Evolutionary conservation across 2,329 filamentous ascomycete species (phyloP).

Genomic region (Colletotrichum higginsianum): DNA sequence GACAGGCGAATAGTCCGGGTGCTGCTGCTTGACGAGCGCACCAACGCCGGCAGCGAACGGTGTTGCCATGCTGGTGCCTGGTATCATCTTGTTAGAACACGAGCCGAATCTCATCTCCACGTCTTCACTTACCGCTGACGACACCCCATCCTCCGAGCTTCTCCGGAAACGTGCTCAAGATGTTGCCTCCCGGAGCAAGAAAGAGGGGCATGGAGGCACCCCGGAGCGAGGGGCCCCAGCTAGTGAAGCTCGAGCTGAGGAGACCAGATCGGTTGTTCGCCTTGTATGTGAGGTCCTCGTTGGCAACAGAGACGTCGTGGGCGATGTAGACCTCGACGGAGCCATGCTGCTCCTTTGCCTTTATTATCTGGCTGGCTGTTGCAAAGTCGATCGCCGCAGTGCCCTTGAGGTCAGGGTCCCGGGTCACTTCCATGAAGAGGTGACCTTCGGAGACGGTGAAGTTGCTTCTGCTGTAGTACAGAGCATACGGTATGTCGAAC

Average conservation of each 20-base stretch:
- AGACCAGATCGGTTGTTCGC: constrained; percentile 12
- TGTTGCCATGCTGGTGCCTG: constrained; percentile 62
- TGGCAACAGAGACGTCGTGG: background rate
- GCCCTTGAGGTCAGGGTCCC: constrained; percentile 17
- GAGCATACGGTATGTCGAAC: constrained; percentile 56
- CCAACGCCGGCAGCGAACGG: constrained; percentile 58
- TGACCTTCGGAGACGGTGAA: constrained; percentile 59
- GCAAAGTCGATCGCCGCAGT: background rate
- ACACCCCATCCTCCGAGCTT: constrained; percentile 55
- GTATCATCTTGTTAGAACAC: background rate
- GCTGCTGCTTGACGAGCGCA: constrained; percentile 46
- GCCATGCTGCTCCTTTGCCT: constrained; percentile 14
- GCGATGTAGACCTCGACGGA: background rate
- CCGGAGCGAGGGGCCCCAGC: constrained; percentile 60
- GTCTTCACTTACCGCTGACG: constrained; percentile 44
- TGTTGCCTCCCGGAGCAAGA: constrained; percentile 56
- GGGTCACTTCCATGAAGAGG: constrained; percentile 39
- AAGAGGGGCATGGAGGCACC: constrained; percentile 58
- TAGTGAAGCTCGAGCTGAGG: constrained; percentile 46
- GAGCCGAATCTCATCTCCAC: too few species aligned
- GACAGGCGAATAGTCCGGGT: constrained; percentile 43
- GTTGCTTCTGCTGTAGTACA: constrained; percentile 57
- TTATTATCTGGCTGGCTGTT: constrained; percentile 5
- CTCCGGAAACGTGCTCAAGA: constrained; percentile 55
- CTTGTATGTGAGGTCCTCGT: background rate